phyloP scores from a whole-genome alignment of 345 rosid genomes.

The Gossypioides kirkii region DNA sequence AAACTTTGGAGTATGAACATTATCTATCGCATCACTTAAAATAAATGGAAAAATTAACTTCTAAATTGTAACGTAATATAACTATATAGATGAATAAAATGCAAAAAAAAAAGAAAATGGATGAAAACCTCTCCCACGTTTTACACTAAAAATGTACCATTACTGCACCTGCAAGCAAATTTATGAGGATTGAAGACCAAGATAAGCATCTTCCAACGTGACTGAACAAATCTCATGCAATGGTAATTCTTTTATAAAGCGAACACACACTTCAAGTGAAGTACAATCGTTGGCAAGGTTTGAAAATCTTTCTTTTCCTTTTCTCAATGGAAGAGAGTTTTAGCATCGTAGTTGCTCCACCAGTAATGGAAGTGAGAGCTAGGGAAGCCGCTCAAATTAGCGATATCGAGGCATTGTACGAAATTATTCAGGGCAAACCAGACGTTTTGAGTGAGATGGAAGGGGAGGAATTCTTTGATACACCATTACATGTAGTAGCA shows the following conservation, averaged over 20 bases:
- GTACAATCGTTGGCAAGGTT: neutral
- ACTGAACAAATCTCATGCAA: neutral
- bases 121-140: neutral
- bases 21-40: too few relatives aligned
- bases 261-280: neutral
- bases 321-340: neutral
- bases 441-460: neutral
- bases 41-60: too few relatives aligned
- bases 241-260: neutral
- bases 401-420: neutral
- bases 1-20: too few relatives aligned
- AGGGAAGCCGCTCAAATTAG: neutral
- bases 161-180: neutral
- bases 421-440: neutral
- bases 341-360: neutral
- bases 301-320: neutral
- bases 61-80: too few relatives aligned
- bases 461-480: neutral
- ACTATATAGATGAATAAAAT: too few relatives aligned
- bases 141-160: neutral
- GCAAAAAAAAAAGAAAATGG: neutral
- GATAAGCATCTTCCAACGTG: neutral
- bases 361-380: neutral
- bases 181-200: neutral
- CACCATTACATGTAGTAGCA: conserved; percentile 10